These are phyloP conservation scores for Dioscorea zingiberensis DNA, from an alignment of 106 monocot genomes.

Conservation along the genomic window DNA sequence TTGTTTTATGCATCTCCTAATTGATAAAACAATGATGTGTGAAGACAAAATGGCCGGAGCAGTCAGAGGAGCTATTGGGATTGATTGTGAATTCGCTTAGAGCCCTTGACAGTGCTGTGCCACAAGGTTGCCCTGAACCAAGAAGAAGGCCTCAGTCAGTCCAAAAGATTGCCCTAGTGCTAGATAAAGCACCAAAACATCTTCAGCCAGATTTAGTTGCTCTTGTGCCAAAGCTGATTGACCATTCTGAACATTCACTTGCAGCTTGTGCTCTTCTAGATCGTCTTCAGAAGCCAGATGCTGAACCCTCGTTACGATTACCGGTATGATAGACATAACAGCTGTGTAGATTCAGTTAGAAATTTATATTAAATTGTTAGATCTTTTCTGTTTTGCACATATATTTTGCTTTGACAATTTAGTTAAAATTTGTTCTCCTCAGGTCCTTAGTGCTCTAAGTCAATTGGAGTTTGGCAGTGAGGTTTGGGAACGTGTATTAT, in stretches of 20 bases:
- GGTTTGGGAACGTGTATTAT: slow-evolving; percentile 59
- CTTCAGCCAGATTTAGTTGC: slow-evolving; percentile 75
- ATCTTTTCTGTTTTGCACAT: background rate
- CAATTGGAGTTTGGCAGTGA: slow-evolving; percentile 76
- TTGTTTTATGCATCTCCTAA: background rate
- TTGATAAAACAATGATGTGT: slow-evolving; percentile 6
- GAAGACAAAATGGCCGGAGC: slow-evolving; percentile 87
- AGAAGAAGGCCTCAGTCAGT: slow-evolving; percentile 61
- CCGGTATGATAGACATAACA: slow-evolving; percentile 32
- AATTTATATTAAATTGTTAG: background rate
- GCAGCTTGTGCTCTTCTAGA: slow-evolving; percentile 79
- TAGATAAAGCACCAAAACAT: slow-evolving; percentile 84
- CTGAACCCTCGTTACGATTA: slow-evolving; percentile 47
- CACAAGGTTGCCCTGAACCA: slow-evolving; percentile 71
- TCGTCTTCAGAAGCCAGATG: slow-evolving; percentile 60
- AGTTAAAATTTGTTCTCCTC: background rate
- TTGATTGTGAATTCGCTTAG: slow-evolving; percentile 86
- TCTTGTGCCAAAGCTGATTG: slow-evolving; percentile 78
- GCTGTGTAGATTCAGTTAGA: background rate
- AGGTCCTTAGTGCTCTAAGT: slow-evolving; percentile 78
- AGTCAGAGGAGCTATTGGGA: slow-evolving; percentile 84
- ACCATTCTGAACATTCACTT: slow-evolving; percentile 69
- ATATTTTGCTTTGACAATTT: background rate
- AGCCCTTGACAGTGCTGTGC: slow-evolving; percentile 78
- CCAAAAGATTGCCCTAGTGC: slow-evolving; percentile 75